A percentile compares a stretch with the other conserved stretches of the same genome.
Conservation (phyloP, 805 yeast species). For the Candida yuanshanica region DNA sequence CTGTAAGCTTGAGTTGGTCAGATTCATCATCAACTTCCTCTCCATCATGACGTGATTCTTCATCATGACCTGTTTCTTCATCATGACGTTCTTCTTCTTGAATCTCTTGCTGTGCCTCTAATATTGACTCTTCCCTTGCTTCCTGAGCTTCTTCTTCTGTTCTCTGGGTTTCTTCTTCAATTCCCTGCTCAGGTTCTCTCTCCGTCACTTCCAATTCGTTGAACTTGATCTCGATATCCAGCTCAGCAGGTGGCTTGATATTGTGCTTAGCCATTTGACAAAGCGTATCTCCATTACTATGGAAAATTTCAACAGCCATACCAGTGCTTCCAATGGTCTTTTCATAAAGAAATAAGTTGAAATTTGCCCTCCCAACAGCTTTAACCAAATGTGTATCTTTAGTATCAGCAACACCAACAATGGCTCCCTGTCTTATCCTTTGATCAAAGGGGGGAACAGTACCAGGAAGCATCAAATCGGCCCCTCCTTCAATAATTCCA, state of each 20-base stretch:
- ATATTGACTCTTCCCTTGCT: slow-evolving; percentile 4
- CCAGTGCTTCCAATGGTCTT: slow-evolving; percentile 64
- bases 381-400: slow-evolving; percentile 54
- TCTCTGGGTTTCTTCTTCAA: slow-evolving; percentile 6
- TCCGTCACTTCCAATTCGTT: slow-evolving; percentile 14
- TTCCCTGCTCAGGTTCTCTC: slow-evolving; percentile 11
- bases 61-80: slow-evolving; percentile 7
- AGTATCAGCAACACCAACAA: slow-evolving; percentile 68
- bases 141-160: background rate
- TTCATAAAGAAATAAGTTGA: slow-evolving; percentile 39
- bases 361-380: slow-evolving; percentile 64
- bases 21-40: slow-evolving; percentile 12
- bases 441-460: slow-evolving; percentile 51
- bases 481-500: slow-evolving; percentile 67
- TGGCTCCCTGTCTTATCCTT: slow-evolving; percentile 40
- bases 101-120: slow-evolving; percentile 6
- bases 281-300: slow-evolving; percentile 62
- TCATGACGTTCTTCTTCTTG: slow-evolving; percentile 5
- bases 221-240: slow-evolving; percentile 22
- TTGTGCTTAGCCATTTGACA: slow-evolving; percentile 42
- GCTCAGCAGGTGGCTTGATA: slow-evolving; percentile 37
- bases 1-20: slow-evolving; percentile 29
- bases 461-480: slow-evolving; percentile 77
- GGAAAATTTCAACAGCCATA: slow-evolving; percentile 71
- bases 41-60: slow-evolving; percentile 6